phyloP scores from a whole-genome alignment of 371 early-diverging fungal genomes.

The Syncephalastrum contaminatum region DNA sequence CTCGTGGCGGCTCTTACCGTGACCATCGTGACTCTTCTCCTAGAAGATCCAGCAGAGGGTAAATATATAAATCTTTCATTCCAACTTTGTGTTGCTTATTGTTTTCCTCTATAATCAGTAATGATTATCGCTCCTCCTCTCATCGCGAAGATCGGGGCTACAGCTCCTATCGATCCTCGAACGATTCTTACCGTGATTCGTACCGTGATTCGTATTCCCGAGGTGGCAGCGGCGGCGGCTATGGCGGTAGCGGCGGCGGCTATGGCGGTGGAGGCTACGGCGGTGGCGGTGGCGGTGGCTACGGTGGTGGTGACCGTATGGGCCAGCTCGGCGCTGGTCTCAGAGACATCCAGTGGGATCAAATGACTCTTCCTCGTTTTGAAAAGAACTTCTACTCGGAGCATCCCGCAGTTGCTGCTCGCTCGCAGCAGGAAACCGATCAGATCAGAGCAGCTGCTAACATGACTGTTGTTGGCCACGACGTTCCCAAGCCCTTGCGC shows the following conservation, averaged over 20 bases:
- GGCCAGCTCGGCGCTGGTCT: constrained; percentile 59
- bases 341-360: constrained; percentile 71
- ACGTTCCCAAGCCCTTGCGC: constrained; percentile 80
- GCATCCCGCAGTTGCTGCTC: constrained; percentile 59
- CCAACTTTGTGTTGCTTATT: constrained; percentile 2
- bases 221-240: constrained; percentile 20
- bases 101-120: constrained; percentile 20
- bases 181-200: constrained; percentile 15
- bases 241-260: constrained; percentile 29
- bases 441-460: constrained; percentile 65
- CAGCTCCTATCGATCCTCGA: constrained; percentile 32
- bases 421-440: constrained; percentile 59
- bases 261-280: constrained; percentile 33
- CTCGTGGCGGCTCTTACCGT: constrained; percentile 19
- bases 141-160: constrained; percentile 46
- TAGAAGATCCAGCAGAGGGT: constrained; percentile 41
- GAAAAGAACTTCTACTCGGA: constrained; percentile 96
- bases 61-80: neutral
- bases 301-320: constrained; percentile 61
- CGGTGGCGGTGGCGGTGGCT: constrained; percentile 37
- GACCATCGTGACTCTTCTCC: constrained; percentile 39
- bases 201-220: constrained; percentile 20
- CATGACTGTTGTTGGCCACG: constrained; percentile 72
- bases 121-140: constrained; percentile 32
- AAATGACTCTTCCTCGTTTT: constrained; percentile 67